phyloP scores from a whole-genome alignment of 2,329 filamentous ascomycete genomes.

The Neobulgaria alba region DNA sequence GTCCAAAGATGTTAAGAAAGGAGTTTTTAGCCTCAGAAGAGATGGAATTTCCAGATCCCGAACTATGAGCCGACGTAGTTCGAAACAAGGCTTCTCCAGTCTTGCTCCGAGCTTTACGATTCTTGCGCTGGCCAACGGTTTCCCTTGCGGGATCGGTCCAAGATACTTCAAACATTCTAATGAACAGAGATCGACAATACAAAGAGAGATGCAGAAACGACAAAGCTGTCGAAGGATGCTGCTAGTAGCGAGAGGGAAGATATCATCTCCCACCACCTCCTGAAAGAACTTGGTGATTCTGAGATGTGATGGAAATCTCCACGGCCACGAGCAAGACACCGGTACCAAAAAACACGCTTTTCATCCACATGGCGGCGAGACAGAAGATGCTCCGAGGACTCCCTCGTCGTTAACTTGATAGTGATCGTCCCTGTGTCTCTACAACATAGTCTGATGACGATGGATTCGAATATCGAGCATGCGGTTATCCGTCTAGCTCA shows the following conservation, averaged over 20 bases:
- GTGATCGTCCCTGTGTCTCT: too few relatives aligned
- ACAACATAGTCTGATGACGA: not conserved
- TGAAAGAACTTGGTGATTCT: too few relatives aligned
- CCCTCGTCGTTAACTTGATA: too few relatives aligned
- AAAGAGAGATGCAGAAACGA: not conserved
- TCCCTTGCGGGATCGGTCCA: conserved; percentile 26
- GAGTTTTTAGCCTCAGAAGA: conserved; percentile 6
- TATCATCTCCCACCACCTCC: too few relatives aligned
- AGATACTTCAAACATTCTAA: conserved; percentile 28
- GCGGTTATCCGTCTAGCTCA: not conserved
- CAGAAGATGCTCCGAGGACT: too few relatives aligned
- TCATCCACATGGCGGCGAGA: too few relatives aligned
- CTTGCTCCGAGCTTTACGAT: conserved; percentile 11
- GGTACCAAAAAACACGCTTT: too few relatives aligned
- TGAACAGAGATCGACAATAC: not conserved
- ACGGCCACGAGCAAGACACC: not conserved
- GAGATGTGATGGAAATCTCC: not conserved
- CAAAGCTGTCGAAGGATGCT: not conserved
- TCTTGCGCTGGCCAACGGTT: conserved; percentile 27
- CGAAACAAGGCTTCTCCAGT: conserved; percentile 4
- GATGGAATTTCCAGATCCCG: conserved; percentile 6
- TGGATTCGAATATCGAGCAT: not conserved
- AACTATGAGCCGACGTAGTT: conserved; percentile 11
- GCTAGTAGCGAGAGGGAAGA: not conserved
- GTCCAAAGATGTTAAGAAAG: conserved; percentile 10